phyloP scores from a whole-genome alignment of 257 asterid species.

The Nicotiana sylvestris region DNA sequence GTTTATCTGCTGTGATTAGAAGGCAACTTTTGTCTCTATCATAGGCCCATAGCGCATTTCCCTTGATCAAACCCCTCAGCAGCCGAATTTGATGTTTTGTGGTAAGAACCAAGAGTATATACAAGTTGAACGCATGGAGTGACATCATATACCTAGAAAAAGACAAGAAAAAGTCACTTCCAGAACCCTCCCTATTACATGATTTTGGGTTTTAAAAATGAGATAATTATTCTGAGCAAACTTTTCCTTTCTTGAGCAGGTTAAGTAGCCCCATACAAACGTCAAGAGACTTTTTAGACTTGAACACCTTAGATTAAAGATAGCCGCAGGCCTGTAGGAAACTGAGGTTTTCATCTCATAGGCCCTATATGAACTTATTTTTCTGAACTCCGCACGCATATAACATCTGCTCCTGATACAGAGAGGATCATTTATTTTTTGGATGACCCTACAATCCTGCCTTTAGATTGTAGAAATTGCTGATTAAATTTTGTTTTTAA shows the following conservation, averaged over 20 bases:
- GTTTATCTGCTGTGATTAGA: neutral
- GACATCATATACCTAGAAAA: neutral
- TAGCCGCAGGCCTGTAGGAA: neutral
- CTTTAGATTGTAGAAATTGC: neutral
- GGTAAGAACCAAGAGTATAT: neutral
- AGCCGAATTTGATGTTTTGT: neutral
- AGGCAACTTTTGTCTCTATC: neutral
- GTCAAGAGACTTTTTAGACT: neutral
- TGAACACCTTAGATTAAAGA: neutral
- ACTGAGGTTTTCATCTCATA: neutral
- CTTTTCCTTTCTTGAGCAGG: neutral
- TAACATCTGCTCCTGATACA: neutral
- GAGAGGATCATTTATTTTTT: neutral
- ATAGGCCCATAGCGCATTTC: neutral
- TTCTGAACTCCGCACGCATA: neutral
- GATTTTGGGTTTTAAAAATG: neutral
- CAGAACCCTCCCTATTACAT: neutral
- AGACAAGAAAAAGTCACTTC: neutral
- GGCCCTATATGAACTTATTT: neutral
- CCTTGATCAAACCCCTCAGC: neutral
- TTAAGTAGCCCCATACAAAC: neutral
- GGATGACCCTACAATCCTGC: neutral
- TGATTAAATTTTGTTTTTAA: neutral
- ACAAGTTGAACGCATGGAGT: neutral
- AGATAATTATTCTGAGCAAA: neutral